Evolutionary conservation across 192 early-diverging fungal species (phyloP).

Genomic region (Phycomyces blakesleeanus): DNA sequence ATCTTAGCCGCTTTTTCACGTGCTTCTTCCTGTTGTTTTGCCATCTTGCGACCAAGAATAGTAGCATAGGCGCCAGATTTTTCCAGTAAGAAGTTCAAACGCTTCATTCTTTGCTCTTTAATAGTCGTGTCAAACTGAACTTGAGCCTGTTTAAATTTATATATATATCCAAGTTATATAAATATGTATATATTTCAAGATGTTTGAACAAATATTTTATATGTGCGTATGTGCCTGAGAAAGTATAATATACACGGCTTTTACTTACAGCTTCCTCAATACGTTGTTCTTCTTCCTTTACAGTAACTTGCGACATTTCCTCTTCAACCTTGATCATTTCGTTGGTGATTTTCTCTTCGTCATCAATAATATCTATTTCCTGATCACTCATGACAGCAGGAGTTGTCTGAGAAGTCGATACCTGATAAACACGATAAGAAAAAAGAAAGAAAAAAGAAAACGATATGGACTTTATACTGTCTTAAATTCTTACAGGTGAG

Average conservation of each 20-base stretch:
- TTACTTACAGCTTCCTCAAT: conserved; percentile 40
- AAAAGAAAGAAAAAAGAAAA: too few species aligned
- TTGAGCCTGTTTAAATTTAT: conserved; percentile 45
- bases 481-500: neutral
- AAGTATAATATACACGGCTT: too few species aligned
- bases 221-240: too few species aligned
- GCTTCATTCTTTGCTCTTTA: conserved; percentile 63
- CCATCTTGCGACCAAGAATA: conserved; percentile 73
- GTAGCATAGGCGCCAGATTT: conserved; percentile 78
- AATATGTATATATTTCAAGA: too few species aligned
- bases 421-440: neutral
- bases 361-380: conserved; percentile 6
- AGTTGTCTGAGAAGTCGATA: conserved; percentile 4
- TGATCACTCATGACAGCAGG: conserved; percentile 12
- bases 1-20: conserved; percentile 39
- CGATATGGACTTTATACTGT: neutral
- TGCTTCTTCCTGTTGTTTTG: conserved; percentile 68
- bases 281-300: conserved; percentile 42
- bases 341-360: conserved; percentile 25
- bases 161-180: too few species aligned
- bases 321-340: conserved; percentile 43
- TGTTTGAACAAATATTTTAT: too few species aligned
- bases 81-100: conserved; percentile 76
- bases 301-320: conserved; percentile 33
- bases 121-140: conserved; percentile 56